Base-by-base conservation (phyloP, 176 grass and related monocot species). In the Aegilops longissima region DNA sequence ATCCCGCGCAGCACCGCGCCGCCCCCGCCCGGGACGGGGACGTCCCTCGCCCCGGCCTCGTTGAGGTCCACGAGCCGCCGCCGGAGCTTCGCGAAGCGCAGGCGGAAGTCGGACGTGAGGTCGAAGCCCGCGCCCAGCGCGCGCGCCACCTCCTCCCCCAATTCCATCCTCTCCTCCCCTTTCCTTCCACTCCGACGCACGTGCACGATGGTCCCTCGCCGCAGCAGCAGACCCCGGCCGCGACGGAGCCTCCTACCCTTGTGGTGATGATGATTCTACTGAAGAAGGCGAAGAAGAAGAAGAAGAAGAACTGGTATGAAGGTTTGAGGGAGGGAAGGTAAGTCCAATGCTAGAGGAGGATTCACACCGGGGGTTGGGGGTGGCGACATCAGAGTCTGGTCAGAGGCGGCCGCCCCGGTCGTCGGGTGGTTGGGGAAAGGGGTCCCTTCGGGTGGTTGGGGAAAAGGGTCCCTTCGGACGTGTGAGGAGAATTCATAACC, bases 81-180 rank as follows among this genome's bases (percentile, higher is more conserved):
- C 30, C 76, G 31, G 73, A 85, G 78, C 87, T 98, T 98, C 81
- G 94, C 92, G 77, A 96, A 96, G 42, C 83, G 90, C 80, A 98
- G 92, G 64, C 93, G 92, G 88, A 98, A 98, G 76, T 98, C 97
- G 59, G 74, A 87, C 63, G 97, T 84, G 66, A 98, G 91, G 87
- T 98, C 93, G 71, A 98, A 96, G 5, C 97, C 97, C 61, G 86
- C 76, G 12, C 96, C 96, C 80, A 98, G 90, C 36, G 90, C 92
- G 52, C 72, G 78, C 68, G 92, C 88, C 73, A 86, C 89, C 56
- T 78, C 86, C 52, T 90, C 90, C 45, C 51, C 93, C 40, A 96
- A 76, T 45, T 90, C 87, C 85, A 88, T 86, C 42, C 56, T 13
- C 47, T 14, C 45, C 14, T 71, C 5, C 66, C 1, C 12, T 3